Evolutionary conservation across 129 eudicot species (phyloP), one percentile per base, ranked within the genome.

Genomic region (Artemisia annua): DNA sequence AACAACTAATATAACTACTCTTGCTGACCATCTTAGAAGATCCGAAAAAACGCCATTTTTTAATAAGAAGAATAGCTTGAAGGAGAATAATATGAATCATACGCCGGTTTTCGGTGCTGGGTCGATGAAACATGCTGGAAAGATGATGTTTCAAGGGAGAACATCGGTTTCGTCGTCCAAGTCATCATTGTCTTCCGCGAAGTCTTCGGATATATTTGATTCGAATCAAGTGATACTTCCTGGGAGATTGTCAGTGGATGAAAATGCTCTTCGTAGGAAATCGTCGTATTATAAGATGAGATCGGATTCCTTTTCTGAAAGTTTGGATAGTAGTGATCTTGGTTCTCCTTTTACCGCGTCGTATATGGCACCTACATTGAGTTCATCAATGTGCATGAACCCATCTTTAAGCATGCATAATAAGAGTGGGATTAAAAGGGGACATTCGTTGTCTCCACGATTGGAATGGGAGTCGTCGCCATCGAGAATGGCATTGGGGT

Each of bases 361-460:
- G 2, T 90, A 87, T 28, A 90, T 87, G 97, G 86, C 91, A 13
- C 78, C 95, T 2, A 90, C 95, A 1, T 72, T 75, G 66, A 90
- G 91, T 76, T 87, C 89, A 7, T 83, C 86, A 3, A 85, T 79
- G 68, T 80, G 78, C 68, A 73, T 63, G 74, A 78, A 58, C 53
- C 73, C 85, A 13, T 82, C 84, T 10, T 52, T 26, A 4, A 32
- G 78, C 11, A 51, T 74, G 11, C 81, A 82, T 8, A 73, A 70
- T 74, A 39, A 39, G 46, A 39, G 46, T 8, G 46, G 10, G 46
- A 39, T 39, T 76, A 82, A 70, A 59, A 79, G 86, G 68, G 68
- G 56, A 7, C 76, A 79, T 24, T 82, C 86, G 0, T 39, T 39
- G 46, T 39, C 46, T 39, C n/a, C 55, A 11, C 58, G 77, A 1